Percentiles rank a stretch among this genome's conserved stretches.
phyloP scores from a whole-genome alignment of 805 yeast genomes.

The Cyberlindnera americana region DNA sequence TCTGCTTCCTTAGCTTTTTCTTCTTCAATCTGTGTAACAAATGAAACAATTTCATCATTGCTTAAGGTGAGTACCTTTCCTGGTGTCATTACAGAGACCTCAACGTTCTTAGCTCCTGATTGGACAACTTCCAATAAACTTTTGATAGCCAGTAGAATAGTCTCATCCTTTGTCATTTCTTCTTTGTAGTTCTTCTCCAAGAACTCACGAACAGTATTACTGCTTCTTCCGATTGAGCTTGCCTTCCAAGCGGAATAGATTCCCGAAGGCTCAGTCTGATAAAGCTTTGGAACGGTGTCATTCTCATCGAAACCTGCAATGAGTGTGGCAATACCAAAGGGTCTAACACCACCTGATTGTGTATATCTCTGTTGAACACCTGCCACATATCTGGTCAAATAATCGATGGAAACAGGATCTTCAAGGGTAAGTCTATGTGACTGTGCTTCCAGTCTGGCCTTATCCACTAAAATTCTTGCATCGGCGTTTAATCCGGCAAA shows the following conservation, averaged over 20 bases:
- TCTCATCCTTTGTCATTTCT: conserved; percentile 60
- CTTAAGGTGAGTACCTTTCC: conserved; percentile 28
- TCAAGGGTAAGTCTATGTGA: conserved; percentile 91
- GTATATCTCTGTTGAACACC: conserved; percentile 97
- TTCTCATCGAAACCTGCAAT: conserved; percentile 94
- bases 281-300: conserved; percentile 76
- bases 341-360: conserved; percentile 97
- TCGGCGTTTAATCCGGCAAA: conserved; percentile 99
- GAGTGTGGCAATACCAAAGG: conserved; percentile 93
- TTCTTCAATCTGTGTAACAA: conserved; percentile 16
- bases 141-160: conserved; percentile 78
- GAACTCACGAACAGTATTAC: conserved; percentile 93
- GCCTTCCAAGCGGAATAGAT: conserved; percentile 98
- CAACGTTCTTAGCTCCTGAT: conserved; percentile 96
- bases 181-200: conserved; percentile 80
- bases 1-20: conserved; percentile 20
- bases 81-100: conserved; percentile 82
- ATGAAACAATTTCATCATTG: conserved; percentile 15
- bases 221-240: conserved; percentile 91
- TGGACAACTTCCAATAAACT: conserved; percentile 93
- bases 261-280: conserved; percentile 96
- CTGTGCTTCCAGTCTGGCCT: conserved; percentile 96
- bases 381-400: conserved; percentile 91
- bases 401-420: conserved; percentile 89
- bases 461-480: conserved; percentile 90